phyloP scores from a whole-genome alignment of 106 monocot species.

The Phalaenopsis aphrodite region DNA sequence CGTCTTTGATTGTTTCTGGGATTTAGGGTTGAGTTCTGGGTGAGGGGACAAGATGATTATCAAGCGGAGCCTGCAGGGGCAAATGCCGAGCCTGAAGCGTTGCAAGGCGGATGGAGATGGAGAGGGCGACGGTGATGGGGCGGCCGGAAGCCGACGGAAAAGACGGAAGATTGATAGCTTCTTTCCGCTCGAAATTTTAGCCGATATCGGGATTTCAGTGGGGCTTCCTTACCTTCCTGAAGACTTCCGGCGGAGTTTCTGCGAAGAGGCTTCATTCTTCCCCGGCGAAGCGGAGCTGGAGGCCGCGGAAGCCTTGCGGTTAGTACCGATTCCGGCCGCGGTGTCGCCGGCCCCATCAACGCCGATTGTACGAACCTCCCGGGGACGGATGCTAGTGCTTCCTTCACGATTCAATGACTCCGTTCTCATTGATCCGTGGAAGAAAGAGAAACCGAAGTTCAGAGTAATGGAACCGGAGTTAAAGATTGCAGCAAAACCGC shows the following conservation, averaged over 20 bases:
- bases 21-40: constrained; percentile 5
- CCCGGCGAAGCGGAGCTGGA: constrained; percentile 16
- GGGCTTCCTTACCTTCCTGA: constrained; percentile 15
- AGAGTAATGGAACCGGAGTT: constrained; percentile 15
- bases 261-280: constrained; percentile 18
- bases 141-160: constrained; percentile 23
- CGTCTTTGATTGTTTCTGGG: neutral
- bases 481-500: neutral
- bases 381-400: constrained; percentile 36
- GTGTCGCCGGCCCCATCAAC: constrained; percentile 6
- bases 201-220: constrained; percentile 10
- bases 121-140: neutral
- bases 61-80: constrained; percentile 33
- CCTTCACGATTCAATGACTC: constrained; percentile 67
- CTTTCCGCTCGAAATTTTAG: constrained; percentile 29
- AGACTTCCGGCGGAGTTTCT: constrained; percentile 3
- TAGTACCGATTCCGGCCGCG: constrained; percentile 8
- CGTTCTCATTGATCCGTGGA: constrained; percentile 52
- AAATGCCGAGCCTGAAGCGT: constrained; percentile 48
- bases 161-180: constrained; percentile 8
- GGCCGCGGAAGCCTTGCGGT: neutral
- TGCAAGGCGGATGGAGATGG: constrained; percentile 19
- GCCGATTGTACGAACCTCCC: constrained; percentile 39
- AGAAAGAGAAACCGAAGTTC: constrained; percentile 45
- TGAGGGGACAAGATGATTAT: constrained; percentile 26